Evolutionary conservation across 768 basidiomycete species (phyloP), one percentile per base, ranked within the genome.

Genomic region (Terana coerulea): DNA sequence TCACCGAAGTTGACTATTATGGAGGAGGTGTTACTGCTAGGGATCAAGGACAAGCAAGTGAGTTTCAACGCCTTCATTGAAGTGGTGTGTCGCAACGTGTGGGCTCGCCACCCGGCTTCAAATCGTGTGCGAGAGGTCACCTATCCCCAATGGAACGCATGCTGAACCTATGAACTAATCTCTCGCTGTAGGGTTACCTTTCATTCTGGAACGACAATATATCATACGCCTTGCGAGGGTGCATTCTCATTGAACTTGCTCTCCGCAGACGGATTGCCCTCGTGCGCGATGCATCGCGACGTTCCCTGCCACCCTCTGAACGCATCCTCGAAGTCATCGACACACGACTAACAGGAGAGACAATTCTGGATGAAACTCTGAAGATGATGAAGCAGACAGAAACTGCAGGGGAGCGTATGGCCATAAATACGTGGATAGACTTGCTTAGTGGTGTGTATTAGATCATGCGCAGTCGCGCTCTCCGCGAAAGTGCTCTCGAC

Each of bases 131-230:
- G n/a, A n/a, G n/a, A n/a, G n/a, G n/a, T n/a, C n/a, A n/a, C n/a
- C n/a, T n/a, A n/a, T n/a, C n/a, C n/a, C n/a, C n/a, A n/a, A n/a
- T n/a, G n/a, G n/a, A n/a, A n/a, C n/a, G n/a, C n/a, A n/a, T n/a
- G n/a, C n/a, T n/a, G n/a, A n/a, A n/a, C n/a, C n/a, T n/a, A n/a
- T n/a, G n/a, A n/a, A 19, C 45, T 46, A 21, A 46, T 14, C 31
- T 21, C 56, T 25, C 34, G 59, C 63, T 40, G 39, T 59, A 86
- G 82, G 95, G 95, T 30, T 97, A 98, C 69, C 82, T 98, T 33
- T 95, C 93, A 1, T 98, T 98, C 67, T 98, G 95, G 95, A 98
- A 98, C 72, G 95, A 99, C 76, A 98, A 98, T 71, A 99, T 99
- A 59, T 97, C 94, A 0, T 99, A 99, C 69, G 95, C 95, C 12